Evolutionary conservation across 192 early-diverging fungal genomes (phyloP).

Genomic region (Phlyctochytrium bullatum): DNA sequence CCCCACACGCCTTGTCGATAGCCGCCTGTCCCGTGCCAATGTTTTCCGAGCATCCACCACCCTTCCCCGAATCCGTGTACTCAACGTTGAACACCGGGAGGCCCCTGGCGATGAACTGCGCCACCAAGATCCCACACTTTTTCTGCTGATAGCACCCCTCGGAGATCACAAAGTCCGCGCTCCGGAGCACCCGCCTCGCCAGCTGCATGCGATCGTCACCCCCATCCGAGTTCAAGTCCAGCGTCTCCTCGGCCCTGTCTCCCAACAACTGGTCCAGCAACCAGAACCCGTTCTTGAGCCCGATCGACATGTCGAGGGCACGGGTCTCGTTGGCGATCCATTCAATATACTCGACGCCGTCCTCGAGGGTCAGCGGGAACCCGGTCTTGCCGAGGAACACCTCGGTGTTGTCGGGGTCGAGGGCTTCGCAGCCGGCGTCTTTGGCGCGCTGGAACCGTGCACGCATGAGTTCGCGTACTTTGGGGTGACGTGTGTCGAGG

Average conservation of each 20-base stretch:
- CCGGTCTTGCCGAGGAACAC: slow-evolving; percentile 3
- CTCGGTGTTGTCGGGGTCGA: slow-evolving; percentile 28
- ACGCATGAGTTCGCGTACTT: slow-evolving; percentile 16
- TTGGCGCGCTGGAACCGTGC: slow-evolving; percentile 10
- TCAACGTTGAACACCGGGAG: slow-evolving; percentile 22
- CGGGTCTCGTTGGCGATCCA: slow-evolving; percentile 11
- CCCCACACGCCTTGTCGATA: background rate
- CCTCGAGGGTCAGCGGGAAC: slow-evolving; percentile 2
- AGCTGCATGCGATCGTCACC: too few species aligned
- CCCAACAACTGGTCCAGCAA: background rate
- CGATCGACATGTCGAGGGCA: slow-evolving; percentile 13
- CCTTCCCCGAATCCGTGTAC: slow-evolving; percentile 3
- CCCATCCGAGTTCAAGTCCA: too few species aligned
- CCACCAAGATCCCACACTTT: too few species aligned
- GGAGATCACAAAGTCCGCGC: too few species aligned
- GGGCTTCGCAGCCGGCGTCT: slow-evolving; percentile 13
- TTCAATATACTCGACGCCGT: slow-evolving; percentile 9
- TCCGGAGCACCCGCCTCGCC: too few species aligned
- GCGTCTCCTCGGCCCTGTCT: background rate
- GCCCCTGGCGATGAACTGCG: slow-evolving; percentile 5
- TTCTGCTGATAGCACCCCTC: too few species aligned
- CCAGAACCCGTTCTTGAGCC: slow-evolving; percentile 6
- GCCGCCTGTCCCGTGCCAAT: background rate
- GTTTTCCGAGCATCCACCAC: slow-evolving; percentile 13
- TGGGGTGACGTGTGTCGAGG: slow-evolving; percentile 12